A percentile compares a stretch with the other conserved stretches of the same genome.
Conservation (phyloP, 345 rosid genomes). For the Cardamine resedifolia region DNA sequence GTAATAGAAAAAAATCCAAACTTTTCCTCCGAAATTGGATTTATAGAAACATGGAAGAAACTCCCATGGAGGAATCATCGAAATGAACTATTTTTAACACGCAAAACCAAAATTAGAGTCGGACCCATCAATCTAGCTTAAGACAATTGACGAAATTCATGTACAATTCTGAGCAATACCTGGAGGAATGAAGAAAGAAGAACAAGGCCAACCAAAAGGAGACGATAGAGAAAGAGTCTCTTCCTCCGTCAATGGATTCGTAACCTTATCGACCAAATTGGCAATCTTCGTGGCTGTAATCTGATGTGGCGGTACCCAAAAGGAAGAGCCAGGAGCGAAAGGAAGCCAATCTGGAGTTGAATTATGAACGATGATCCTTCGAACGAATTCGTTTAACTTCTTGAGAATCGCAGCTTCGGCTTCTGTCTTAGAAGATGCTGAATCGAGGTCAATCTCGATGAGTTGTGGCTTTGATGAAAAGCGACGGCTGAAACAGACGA, state of each 20-base stretch:
- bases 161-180: slow-evolving; percentile 12
- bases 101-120: background rate
- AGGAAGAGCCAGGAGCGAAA: slow-evolving; percentile 50
- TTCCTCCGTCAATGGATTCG: slow-evolving; percentile 40
- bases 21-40: background rate
- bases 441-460: slow-evolving; percentile 34
- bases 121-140: slow-evolving; percentile 1
- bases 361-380: slow-evolving; percentile 40
- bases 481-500: slow-evolving; percentile 26
- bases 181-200: slow-evolving; percentile 38
- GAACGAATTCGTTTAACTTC: slow-evolving; percentile 44
- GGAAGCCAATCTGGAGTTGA: slow-evolving; percentile 56
- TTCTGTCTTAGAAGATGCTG: slow-evolving; percentile 26
- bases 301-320: slow-evolving; percentile 47
- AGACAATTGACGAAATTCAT: background rate
- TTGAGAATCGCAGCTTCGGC: slow-evolving; percentile 32
- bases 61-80: background rate
- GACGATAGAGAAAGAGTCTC: slow-evolving; percentile 40
- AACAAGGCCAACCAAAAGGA: slow-evolving; percentile 49
- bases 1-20: background rate
- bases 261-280: slow-evolving; percentile 31
- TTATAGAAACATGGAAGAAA: background rate
- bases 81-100: background rate
- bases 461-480: slow-evolving; percentile 28
- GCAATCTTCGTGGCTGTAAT: slow-evolving; percentile 25